Base-by-base conservation (phyloP, 2,329 filamentous ascomycete species). In the Cytospora chrysosperma region DNA sequence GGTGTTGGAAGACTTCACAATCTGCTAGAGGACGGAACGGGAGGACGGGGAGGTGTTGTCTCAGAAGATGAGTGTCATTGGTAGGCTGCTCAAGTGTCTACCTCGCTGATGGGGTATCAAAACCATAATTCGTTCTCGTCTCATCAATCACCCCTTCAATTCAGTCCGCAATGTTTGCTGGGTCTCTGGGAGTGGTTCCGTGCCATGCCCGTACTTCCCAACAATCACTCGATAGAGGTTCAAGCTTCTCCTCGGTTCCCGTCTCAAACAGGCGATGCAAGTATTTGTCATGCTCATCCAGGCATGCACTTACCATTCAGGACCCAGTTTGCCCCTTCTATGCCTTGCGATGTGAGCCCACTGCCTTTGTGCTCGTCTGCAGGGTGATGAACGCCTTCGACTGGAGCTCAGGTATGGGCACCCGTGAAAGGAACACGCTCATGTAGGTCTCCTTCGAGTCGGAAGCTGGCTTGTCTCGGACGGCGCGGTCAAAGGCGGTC, bases 341-440 rank as follows among this genome's bases (percentile, higher is more conserved):
- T 21, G 55, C 50, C 52, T 17, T 49, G 9, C 27, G 15, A 9
- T 34, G 24, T 10, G 17, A 49, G 28, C 75, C 73, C 10, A 71
- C 67, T 6, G 64, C 30, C 40, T 69, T 68, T 26, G 74, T 71
- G 65, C 79, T 82, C 2, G 78, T 78, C 71, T 85, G 84, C 30
- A 79, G 68, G 1, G 79, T 81, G 4, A 82, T 71, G 37, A 78
- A 82, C 27, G 75, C 76, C 50, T 77, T 78, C 32, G 72, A 76
- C 67, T 78, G 84, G 55, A 91, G 72, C 67, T 86, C 83, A 21
- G 82, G 80, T 37, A 91, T 74, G 15, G 83, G 75, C 17, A 74
- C 74, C 28, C 77, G 73, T 0, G 86, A 85, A 19, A 91, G 72
- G 67, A 88, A 87, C 26, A 89, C 76, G 65, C 82, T 85, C 79